Evolutionary conservation across 768 basidiomycete genomes (phyloP), one percentile per base, ranked within the genome.

Genomic region (Auriscalpium vulgare): DNA sequence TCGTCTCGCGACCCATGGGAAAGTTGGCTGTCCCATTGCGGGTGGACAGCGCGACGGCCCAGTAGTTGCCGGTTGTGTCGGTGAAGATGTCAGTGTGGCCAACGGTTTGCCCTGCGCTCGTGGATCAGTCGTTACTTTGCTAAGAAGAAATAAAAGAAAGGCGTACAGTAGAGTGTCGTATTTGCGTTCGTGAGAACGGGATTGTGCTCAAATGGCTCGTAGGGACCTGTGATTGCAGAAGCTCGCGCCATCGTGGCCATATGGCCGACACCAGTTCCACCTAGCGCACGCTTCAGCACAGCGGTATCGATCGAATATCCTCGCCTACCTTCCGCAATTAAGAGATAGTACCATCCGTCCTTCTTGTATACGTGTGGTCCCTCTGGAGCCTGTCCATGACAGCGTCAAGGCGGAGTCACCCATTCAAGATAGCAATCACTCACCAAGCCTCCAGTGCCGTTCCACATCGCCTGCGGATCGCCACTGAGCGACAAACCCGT

Each of bases 21-120:
- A 46, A 51, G 14, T 54, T 17, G 19, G n/a, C 51, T 13, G 47
- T 40, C 4, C 47, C 53, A 44, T 51, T 51, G 8, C 55, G n/a
- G 49, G 66, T 63, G n/a, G 59, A 65, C 13, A 69, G 60, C 29
- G 63, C 62, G 37, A 65, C 61, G 8, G 59, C 56, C 56, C 63
- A 69, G 71, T 71, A 73, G 38, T 66, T 64, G 0, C 71, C 72
- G 9, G 59, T 54, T 1, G 47, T 58, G 50, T 71, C 70, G 51
- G 71, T 66, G 50, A 74, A 67, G 7, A 74, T 45, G 58, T 74
- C 73, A 23, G 71, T 66, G 56, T 75, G 74, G 3, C 74, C 74
- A 10, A 73, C 70, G 4, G 72, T 71, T 58, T 71, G 70, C 47
- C 74, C 69, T 70, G 51, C 29, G 29, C 11, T 43, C 8, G 17